Conservation (phyloP, 192 early-diverging fungal genomes). For the Coemansia sp. region DNA sequence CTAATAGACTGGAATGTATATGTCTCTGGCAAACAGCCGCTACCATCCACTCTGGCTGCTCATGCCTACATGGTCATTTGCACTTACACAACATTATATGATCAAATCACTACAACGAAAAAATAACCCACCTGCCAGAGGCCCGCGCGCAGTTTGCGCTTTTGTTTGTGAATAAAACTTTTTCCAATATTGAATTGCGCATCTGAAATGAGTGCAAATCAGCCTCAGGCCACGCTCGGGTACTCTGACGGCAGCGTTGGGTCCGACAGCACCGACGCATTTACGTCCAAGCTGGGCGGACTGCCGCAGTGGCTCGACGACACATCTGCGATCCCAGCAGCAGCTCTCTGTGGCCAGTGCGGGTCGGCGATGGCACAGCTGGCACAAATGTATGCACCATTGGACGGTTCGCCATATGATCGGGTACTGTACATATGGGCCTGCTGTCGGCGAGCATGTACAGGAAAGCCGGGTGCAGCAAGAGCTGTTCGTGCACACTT, state of each 20-base stretch:
- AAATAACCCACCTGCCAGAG: too few relatives aligned
- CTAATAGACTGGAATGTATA: too few relatives aligned
- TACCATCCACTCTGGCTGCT: too few relatives aligned
- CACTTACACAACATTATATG: too few relatives aligned
- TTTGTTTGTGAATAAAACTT: too few relatives aligned
- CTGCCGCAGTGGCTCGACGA: conserved; percentile 37
- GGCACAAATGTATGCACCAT: conserved; percentile 72
- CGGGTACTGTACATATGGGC: conserved; percentile 78
- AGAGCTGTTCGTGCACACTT: conserved; percentile 62
- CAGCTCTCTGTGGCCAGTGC: conserved; percentile 61
- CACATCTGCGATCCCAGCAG: conserved; percentile 21
- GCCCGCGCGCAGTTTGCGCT: too few relatives aligned
- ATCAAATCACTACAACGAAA: too few relatives aligned
- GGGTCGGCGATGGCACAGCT: conserved; percentile 64
- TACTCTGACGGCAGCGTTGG: conserved; percentile 41
- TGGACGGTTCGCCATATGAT: conserved; percentile 67
- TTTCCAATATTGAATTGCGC: too few relatives aligned
- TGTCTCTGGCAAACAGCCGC: too few relatives aligned
- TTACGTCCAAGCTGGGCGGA: conserved; percentile 38
- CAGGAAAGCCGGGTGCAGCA: conserved; percentile 62
- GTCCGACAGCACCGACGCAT: conserved; percentile 16
- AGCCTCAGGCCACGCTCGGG: conserved; percentile 17
- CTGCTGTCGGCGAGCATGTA: conserved; percentile 77
- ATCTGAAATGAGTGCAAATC: neutral
- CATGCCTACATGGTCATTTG: too few relatives aligned